Evolutionary conservation across 2,329 filamentous ascomycete species (phyloP).

Genomic region (Pestalotiopsis sp.): DNA sequence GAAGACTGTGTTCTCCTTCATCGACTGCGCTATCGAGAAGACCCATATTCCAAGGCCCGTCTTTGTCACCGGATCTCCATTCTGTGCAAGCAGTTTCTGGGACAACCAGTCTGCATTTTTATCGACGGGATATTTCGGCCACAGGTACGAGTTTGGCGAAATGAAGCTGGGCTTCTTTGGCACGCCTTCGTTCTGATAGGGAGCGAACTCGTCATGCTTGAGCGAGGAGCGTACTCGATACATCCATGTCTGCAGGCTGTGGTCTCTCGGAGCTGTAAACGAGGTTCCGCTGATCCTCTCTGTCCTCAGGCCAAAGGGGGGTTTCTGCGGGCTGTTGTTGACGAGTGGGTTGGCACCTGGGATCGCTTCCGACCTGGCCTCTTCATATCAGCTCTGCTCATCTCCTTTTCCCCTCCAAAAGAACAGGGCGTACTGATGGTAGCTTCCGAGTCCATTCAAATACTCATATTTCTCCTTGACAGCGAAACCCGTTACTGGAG

Average conservation of each 20-base stretch:
- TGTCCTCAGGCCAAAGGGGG: conserved; percentile 76
- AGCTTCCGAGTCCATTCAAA: conserved; percentile 1
- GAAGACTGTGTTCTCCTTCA: conserved; percentile 74
- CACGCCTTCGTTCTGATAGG: conserved; percentile 36
- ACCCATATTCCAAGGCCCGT: conserved; percentile 78
- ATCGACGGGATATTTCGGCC: conserved; percentile 76
- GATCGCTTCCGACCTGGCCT: conserved; percentile 71
- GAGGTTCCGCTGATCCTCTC: conserved; percentile 76
- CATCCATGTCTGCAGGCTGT: conserved; percentile 73
- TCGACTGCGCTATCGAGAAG: conserved; percentile 77
- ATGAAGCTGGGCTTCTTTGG: conserved; percentile 50
- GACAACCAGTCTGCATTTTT: conserved; percentile 53
- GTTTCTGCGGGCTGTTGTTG: conserved; percentile 82
- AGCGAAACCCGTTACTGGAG: conserved; percentile 6
- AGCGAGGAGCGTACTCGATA: conserved; percentile 70
- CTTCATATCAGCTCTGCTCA: not conserved
- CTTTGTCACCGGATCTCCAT: conserved; percentile 80
- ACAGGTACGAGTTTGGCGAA: conserved; percentile 82
- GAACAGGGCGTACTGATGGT: not conserved
- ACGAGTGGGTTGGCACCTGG: conserved; percentile 73
- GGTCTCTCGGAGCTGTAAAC: conserved; percentile 69
- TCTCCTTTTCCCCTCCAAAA: not conserved
- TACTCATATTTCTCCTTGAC: conserved; percentile 9
- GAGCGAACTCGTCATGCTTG: conserved; percentile 58
- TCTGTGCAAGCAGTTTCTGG: conserved; percentile 73